Conservation (phyloP, 2,329 filamentous ascomycete species). For the Trichoderma arundinaceum region DNA sequence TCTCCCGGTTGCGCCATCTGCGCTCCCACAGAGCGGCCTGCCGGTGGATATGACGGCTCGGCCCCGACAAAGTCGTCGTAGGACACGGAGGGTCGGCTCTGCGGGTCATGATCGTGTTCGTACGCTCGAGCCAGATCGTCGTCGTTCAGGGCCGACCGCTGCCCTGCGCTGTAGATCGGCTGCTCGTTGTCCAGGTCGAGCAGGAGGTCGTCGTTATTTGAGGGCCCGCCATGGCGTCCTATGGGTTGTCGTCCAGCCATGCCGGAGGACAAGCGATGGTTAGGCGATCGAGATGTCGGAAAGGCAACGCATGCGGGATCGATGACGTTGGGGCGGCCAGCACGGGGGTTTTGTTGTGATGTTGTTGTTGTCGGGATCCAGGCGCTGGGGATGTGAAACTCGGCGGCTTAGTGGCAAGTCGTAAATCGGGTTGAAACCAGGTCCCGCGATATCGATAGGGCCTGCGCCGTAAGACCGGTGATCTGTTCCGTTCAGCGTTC, state of each 20-base stretch:
- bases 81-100: conserved; percentile 80
- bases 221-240: conserved; percentile 56
- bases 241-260: conserved; percentile 65
- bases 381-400: not conserved
- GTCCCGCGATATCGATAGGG: conserved; percentile 30
- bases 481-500: conserved; percentile 25
- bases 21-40: conserved; percentile 48
- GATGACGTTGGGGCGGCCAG: conserved; percentile 21
- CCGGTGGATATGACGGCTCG: conserved; percentile 54
- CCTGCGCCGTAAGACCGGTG: conserved; percentile 12
- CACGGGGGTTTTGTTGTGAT: conserved; percentile 4
- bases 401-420: not conserved
- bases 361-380: not conserved
- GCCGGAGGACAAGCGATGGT: conserved; percentile 51
- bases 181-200: conserved; percentile 76
- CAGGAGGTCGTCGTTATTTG: conserved; percentile 65
- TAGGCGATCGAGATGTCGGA: conserved; percentile 41
- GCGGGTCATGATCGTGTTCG: conserved; percentile 69
- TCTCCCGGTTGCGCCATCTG: conserved; percentile 23
- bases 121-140: conserved; percentile 79
- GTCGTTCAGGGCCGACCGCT: conserved; percentile 79
- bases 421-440: conserved; percentile 24
- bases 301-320: conserved; percentile 45
- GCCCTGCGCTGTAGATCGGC: conserved; percentile 74
- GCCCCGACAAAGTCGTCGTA: conserved; percentile 94